Evolutionary conservation across 306 rosid genomes (phyloP), one percentile per base, ranked within the genome.

Genomic region (Amphicarpaea edgeworthii): DNA sequence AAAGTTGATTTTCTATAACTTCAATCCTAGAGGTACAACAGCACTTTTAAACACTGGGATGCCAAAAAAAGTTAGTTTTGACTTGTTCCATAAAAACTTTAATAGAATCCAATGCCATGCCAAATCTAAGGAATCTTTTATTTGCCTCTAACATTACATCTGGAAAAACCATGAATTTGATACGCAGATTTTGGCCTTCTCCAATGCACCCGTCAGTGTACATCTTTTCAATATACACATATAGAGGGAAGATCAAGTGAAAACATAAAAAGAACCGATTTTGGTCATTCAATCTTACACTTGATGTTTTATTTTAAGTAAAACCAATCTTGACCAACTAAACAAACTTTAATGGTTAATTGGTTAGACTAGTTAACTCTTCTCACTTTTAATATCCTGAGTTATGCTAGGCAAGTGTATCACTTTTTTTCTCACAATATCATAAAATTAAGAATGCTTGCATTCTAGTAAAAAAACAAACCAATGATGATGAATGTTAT

Each of bases 391-490:
- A 6, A 30, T 30, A 30, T 7, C 5, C 37, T 30, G 6, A 30
- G 1, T 30, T 0, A 3, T 30, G 15, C 46, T 63, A 4, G 14
- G 26, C 19, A n/a, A n/a, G 47, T 10, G 41, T 12, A n/a, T 8
- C 1, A 4, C 46, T 62, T 34, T 19, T n/a, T 26, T n/a, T 16
- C 68, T 37, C 9, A 37, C 37, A 63, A 63, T 34, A 63, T 37
- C 46, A 34, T 37, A 24, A 37, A 16, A 62, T 16, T n/a, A 62
- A 62, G n/a, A 17, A 63, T 49, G 46, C 24, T 40, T 49, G 28
- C 55, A 63, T 34, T 76, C 69, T 19, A 37, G 50, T 46, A 37
- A 9, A 12, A 73, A 37, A 49, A 47, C 2, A 79, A 17, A 55
- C 12, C 8, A 23, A 42, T 12, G 23, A 28, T 15, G 26, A 46